A percentile compares a stretch with the other conserved stretches of the same genome.
Conservation (phyloP, 2,329 filamentous ascomycete species). For the Aspergillus pseudonomiae region DNA sequence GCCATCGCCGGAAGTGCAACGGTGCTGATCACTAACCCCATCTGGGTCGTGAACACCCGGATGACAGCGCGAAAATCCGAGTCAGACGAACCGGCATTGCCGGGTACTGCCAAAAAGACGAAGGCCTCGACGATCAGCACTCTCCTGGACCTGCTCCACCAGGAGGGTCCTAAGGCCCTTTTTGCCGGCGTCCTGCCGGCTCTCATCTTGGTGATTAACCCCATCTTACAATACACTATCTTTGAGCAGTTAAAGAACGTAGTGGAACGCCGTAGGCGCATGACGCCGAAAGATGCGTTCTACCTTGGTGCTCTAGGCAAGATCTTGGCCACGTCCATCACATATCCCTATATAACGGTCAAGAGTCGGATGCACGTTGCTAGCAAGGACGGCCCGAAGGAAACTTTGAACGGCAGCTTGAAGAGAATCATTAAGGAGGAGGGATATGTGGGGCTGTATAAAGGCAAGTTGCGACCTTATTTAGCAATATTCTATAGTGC, state of each 20-base stretch:
- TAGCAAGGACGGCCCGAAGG: conserved; percentile 71
- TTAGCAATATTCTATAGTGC: neutral
- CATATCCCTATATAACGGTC: conserved; percentile 98
- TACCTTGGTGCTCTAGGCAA: conserved; percentile 91
- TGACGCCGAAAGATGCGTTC: conserved; percentile 87
- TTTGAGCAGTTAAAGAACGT: conserved; percentile 97
- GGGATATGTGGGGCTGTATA: conserved; percentile 90
- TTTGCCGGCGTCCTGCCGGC: conserved; percentile 93
- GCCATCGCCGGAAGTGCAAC: conserved; percentile 92
- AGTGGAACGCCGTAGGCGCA: conserved; percentile 73
- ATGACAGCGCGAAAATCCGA: conserved; percentile 88
- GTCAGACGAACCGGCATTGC: conserved; percentile 45
- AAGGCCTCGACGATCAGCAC: conserved; percentile 76
- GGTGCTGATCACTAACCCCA: conserved; percentile 94
- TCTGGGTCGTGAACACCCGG: conserved; percentile 98
- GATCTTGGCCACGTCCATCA: conserved; percentile 88
- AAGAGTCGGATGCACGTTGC: conserved; percentile 98
- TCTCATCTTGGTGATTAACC: conserved; percentile 93
- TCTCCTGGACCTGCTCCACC: conserved; percentile 74
- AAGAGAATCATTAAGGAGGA: conserved; percentile 81
- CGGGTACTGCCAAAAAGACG: conserved; percentile 51
- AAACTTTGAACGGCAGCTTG: conserved; percentile 78
- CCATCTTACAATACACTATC: conserved; percentile 96
- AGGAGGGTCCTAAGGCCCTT: conserved; percentile 82
- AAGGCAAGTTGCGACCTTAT: conserved; percentile 62